These are phyloP conservation scores for Metarhizium anisopliae DNA, from an alignment of 2,329 filamentous ascomycete species.

Conservation along the genomic window DNA sequence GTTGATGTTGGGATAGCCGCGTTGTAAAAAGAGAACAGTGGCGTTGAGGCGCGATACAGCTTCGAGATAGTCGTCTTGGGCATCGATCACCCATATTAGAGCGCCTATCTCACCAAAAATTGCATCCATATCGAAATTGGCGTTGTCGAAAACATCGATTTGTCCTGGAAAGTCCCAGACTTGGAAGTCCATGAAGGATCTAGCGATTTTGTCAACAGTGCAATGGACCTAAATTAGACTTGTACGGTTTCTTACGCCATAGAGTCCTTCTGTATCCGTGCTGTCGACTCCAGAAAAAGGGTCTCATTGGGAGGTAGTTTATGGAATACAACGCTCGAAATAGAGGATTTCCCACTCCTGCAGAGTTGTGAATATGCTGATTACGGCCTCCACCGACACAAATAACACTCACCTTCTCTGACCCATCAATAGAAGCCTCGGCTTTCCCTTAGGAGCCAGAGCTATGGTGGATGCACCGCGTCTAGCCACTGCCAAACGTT, in stretches of 20 bases:
- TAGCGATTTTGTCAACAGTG: constrained; percentile 25
- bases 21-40: constrained; percentile 82
- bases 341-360: constrained; percentile 96
- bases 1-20: constrained; percentile 86
- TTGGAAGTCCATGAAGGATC: constrained; percentile 98
- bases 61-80: constrained; percentile 95
- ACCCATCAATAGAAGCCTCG: constrained; percentile 86
- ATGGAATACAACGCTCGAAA: constrained; percentile 98
- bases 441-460: constrained; percentile 56
- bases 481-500: constrained; percentile 35
- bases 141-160: constrained; percentile 79
- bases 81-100: constrained; percentile 96
- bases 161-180: constrained; percentile 97
- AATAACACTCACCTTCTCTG: constrained; percentile 64
- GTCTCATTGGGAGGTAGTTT: constrained; percentile 96
- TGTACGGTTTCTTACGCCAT: constrained; percentile 64
- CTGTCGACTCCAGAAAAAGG: constrained; percentile 89
- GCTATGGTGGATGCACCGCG: constrained; percentile 34
- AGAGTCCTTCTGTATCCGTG: constrained; percentile 85
- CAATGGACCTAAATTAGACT: constrained; percentile 11
- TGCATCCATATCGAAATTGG: constrained; percentile 81
- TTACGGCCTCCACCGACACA: not conserved
- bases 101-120: constrained; percentile 93
- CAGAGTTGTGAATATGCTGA: not conserved
- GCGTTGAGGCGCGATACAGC: constrained; percentile 78